Percentiles rank a stretch among this genome's conserved stretches.
Evolutionary conservation across 305 asterid genomes (phyloP).

Genomic region (Fraxinus platypoda): DNA sequence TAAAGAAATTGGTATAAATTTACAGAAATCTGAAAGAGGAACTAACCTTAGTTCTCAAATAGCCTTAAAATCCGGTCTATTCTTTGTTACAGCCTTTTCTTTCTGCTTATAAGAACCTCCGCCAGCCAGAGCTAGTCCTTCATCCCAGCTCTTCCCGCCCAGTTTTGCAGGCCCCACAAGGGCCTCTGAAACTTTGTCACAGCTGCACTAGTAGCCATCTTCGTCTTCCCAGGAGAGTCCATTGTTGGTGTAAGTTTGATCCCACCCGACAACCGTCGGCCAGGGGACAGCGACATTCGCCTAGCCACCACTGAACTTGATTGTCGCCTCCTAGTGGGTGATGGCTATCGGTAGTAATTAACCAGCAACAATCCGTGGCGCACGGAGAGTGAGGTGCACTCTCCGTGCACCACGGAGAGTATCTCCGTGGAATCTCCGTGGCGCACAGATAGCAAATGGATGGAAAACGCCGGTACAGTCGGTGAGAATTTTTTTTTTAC

Average conservation of each 20-base stretch:
- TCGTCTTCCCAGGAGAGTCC: constrained; percentile 42
- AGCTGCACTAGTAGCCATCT: constrained; percentile 53
- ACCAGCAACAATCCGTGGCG: too few relatives aligned
- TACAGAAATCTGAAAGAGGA: not conserved
- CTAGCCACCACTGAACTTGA: constrained; percentile 68
- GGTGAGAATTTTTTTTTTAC: too few relatives aligned
- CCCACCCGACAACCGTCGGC: too few relatives aligned
- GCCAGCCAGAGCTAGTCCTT: constrained; percentile 42
- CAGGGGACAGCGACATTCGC: not conserved
- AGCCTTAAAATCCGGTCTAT: constrained; percentile 69
- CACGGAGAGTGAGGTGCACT: too few relatives aligned
- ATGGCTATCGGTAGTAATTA: constrained; percentile 59
- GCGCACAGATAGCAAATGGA: too few relatives aligned
- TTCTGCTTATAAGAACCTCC: constrained; percentile 49
- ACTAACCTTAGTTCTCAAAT: constrained; percentile 85
- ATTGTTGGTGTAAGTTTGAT: too few relatives aligned
- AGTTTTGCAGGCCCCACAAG: constrained; percentile 53
- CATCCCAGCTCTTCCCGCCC: constrained; percentile 84
- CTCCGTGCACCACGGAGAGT: too few relatives aligned
- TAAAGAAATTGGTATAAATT: not conserved
- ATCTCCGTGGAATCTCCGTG: too few relatives aligned
- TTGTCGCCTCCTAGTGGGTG: constrained; percentile 64
- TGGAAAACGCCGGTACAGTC: too few relatives aligned
- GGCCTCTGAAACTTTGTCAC: constrained; percentile 77
- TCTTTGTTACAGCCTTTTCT: constrained; percentile 46